A percentile compares a stretch with the other conserved stretches of the same genome.
Evolutionary conservation across 2,329 filamentous ascomycete genomes (phyloP).

Genomic region (Fusarium annulatum): DNA sequence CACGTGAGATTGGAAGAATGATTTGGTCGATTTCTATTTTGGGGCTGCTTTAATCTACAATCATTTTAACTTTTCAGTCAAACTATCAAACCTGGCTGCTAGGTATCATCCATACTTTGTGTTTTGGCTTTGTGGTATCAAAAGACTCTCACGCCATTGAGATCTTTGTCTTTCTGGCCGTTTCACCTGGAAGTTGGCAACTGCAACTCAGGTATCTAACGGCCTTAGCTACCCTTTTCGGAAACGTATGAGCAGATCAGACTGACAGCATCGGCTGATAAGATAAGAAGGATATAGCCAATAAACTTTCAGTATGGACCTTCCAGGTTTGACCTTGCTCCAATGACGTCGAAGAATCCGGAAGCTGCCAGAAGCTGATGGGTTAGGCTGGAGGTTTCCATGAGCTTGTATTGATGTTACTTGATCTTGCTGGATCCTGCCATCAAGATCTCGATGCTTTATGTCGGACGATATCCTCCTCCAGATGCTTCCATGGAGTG

Average conservation of each 20-base stretch:
- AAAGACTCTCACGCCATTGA: background rate
- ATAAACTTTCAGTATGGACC: background rate
- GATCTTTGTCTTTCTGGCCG: background rate
- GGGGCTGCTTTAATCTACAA: background rate
- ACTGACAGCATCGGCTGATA: conserved; percentile 25
- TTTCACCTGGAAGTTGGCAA: conserved; percentile 3
- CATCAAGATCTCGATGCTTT: conserved; percentile 40
- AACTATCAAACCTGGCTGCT: background rate
- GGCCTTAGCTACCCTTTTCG: background rate
- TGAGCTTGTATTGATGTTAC: conserved; percentile 40
- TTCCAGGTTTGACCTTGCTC: conserved; percentile 32
- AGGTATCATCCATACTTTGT: background rate
- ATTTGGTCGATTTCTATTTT: background rate
- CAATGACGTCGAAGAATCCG: conserved; percentile 51
- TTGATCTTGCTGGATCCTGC: conserved; percentile 42
- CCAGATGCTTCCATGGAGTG: conserved; percentile 24
- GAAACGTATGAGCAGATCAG: background rate
- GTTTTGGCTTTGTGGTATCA: background rate
- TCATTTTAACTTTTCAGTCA: background rate
- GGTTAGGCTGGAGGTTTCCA: conserved; percentile 47
- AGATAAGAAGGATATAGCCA: conserved; percentile 42
- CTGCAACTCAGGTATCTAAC: background rate
- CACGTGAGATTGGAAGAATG: conserved; percentile 29
- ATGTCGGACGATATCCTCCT: conserved; percentile 28
- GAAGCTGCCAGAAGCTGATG: conserved; percentile 44